Evolutionary conservation across 805 yeast species (phyloP), one percentile per base, ranked within the genome.

Genomic region (Yarrowia deformans): DNA sequence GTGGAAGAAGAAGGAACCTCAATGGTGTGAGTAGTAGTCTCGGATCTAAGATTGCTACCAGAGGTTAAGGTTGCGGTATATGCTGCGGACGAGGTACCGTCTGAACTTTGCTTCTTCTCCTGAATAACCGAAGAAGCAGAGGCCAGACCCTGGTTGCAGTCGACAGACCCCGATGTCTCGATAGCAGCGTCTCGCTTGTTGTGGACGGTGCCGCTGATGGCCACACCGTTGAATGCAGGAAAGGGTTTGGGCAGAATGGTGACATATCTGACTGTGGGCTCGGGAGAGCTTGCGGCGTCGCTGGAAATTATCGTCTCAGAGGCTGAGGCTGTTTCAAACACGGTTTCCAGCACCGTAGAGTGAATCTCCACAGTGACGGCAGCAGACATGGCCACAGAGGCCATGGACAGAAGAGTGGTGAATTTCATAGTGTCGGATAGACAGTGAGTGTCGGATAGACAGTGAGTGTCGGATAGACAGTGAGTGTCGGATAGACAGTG

Each of bases 11-110:
- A 19, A 39, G 60, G 3, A 37, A n/a, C 19, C 13, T 23, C 18
- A 16, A 29, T 23, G 18, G 52, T 23, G 35, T 29, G 19, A 23
- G 29, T 23, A 23, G 29, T 23, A 13, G 48, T 42, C 29, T 56
- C 63, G 63, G 63, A 29, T 29, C 46, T 56, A 56, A 56, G 63
- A 29, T 60, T 60, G 66, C 66, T 60, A 42, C 46, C 52, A 18
- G 39, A 34, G 32, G 52, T 43, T 60, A 60, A 45, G 52, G 66
- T 60, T 60, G 52, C 66, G 52, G 66, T 18, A 43, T 60, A 43
- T 60, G 66, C 66, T 56, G 63, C 63, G 63, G 48, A 40, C 37
- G 48, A 9, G 8, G 61, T 23, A 14, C 18, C 23, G 9, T 19
- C 8, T 14, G 45, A 39, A 39, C 42, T 39, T 37, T 52, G 58